Conservation (phyloP, 768 basidiomycete species). For the Hirschioporus abietinus region DNA sequence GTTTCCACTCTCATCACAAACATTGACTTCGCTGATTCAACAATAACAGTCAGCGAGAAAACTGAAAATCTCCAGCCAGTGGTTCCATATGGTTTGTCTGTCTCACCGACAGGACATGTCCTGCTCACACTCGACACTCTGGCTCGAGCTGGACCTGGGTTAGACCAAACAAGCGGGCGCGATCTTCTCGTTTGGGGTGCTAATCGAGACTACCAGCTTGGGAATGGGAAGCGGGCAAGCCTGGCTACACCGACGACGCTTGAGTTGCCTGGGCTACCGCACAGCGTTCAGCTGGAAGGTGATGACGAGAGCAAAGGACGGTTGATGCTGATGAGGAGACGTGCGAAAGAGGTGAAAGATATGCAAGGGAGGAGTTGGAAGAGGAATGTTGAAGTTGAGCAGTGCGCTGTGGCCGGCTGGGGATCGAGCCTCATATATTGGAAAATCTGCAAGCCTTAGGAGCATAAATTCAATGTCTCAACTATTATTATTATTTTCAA, state of each 20-base stretch:
- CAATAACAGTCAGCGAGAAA: constrained; percentile 55
- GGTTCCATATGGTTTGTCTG: constrained; percentile 51
- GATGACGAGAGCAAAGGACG: constrained; percentile 34
- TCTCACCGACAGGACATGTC: constrained; percentile 74
- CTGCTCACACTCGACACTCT: constrained; percentile 67
- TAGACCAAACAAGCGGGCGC: constrained; percentile 37
- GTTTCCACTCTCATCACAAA: constrained; percentile 22
- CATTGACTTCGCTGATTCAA: constrained; percentile 6
- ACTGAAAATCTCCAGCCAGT: constrained; percentile 58
- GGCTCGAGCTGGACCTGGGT: constrained; percentile 38
- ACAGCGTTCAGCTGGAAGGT: not conserved
- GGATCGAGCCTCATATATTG: constrained; percentile 67
- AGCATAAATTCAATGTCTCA: not conserved
- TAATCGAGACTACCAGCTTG: constrained; percentile 70
- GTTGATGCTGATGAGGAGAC: constrained; percentile 50
- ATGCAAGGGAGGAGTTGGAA: constrained; percentile 57
- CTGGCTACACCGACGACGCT: constrained; percentile 48
- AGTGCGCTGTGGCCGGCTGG: constrained; percentile 56
- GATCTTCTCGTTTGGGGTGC: constrained; percentile 73
- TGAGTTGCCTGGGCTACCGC: constrained; percentile 32
- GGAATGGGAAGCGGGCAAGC: constrained; percentile 65
- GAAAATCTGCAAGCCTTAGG: constrained; percentile 35
- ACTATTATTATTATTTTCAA: not conserved
- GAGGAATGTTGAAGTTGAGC: constrained; percentile 56
- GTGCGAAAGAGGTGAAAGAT: constrained; percentile 51